Evolutionary conservation across 306 rosid genomes (phyloP).

Genomic region (Cotoneaster glaucophyllus): DNA sequence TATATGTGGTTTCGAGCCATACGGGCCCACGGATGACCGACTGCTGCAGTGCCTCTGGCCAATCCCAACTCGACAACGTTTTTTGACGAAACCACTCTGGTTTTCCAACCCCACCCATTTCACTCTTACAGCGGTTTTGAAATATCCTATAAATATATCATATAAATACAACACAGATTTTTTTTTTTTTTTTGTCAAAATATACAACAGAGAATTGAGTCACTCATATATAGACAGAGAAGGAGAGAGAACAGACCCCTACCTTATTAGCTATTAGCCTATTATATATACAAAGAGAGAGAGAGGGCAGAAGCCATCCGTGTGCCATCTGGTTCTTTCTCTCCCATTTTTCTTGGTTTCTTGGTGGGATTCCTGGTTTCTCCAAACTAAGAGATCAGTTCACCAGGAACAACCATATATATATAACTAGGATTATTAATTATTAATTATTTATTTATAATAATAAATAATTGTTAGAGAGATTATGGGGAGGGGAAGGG

Average conservation of each 20-base stretch:
- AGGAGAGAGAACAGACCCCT: no score
- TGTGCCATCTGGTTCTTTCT: background rate
- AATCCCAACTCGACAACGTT: conserved; percentile 53
- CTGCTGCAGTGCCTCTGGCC: conserved; percentile 13
- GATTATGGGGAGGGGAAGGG: conserved; percentile 77
- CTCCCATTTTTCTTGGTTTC: background rate
- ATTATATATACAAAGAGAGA: background rate
- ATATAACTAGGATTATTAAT: background rate
- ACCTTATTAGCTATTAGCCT: no score
- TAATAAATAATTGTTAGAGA: background rate
- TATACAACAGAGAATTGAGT: background rate
- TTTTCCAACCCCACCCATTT: conserved; percentile 30
- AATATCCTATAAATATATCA: background rate
- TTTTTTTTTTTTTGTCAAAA: no score
- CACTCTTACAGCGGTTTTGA: background rate
- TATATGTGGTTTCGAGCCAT: background rate
- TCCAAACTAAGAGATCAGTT: background rate
- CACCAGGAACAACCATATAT: background rate
- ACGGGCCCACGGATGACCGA: background rate
- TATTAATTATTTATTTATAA: background rate
- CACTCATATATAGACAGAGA: background rate
- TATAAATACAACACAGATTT: background rate
- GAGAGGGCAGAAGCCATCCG: background rate
- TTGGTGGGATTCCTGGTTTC: background rate
- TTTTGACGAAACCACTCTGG: conserved; percentile 41